A percentile compares a stretch with the other conserved stretches of the same genome.
Evolutionary conservation across 2,329 filamentous ascomycete genomes (phyloP).

Genomic region (Hypoxylon sp.): DNA sequence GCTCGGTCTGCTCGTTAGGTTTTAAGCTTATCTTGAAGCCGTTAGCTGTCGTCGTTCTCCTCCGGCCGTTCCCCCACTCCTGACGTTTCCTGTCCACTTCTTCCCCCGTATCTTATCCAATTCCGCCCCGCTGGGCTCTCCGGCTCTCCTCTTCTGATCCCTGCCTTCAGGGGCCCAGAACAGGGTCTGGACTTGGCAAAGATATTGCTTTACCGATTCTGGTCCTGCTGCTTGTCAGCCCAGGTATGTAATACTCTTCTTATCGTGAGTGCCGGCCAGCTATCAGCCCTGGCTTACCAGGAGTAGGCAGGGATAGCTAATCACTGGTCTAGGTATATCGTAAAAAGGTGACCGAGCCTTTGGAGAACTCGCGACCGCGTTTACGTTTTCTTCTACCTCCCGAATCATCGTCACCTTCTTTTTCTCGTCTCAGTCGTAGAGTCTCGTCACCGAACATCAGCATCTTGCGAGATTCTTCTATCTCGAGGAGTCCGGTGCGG

Average conservation of each 20-base stretch:
- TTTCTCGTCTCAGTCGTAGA: not conserved
- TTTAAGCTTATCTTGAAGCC: not conserved
- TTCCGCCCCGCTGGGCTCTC: not conserved
- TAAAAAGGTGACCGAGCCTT: not conserved
- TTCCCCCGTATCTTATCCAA: constrained; percentile 21
- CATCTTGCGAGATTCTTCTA: not conserved
- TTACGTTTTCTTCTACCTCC: not conserved
- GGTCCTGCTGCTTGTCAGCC: constrained; percentile 1
- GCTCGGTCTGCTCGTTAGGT: too few species aligned
- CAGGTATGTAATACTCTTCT: constrained; percentile 12
- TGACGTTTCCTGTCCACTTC: not conserved
- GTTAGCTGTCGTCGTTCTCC: not conserved
- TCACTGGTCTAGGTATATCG: not conserved
- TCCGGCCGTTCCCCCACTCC: constrained; percentile 15
- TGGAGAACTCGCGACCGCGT: not conserved
- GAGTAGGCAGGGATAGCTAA: constrained; percentile 1
- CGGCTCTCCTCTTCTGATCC: not conserved
- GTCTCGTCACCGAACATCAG: not conserved
- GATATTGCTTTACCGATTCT: not conserved
- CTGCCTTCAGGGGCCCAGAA: not conserved
- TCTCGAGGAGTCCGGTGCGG: constrained; percentile 6
- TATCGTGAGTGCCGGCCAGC: not conserved
- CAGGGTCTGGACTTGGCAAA: constrained; percentile 13
- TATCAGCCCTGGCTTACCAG: constrained; percentile 10
- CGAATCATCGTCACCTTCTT: not conserved